A percentile compares a stretch with the other conserved stretches of the same genome.
phyloP scores from a whole-genome alignment of 1,284 basidiomycete genomes.

The Coniferiporia weirii region DNA sequence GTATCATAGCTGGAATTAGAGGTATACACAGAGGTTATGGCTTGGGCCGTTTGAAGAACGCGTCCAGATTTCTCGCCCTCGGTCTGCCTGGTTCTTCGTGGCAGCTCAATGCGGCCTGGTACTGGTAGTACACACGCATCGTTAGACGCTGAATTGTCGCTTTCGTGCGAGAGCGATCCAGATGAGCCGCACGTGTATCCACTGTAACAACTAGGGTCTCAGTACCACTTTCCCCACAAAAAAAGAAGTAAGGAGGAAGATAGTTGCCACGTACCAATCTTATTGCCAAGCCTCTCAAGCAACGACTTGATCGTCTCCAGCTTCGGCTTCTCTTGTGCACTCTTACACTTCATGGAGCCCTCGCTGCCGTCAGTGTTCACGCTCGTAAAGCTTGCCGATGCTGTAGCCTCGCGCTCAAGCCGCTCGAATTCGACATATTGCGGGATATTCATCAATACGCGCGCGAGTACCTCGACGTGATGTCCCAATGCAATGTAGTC shows the following conservation, averaged over 20 bases:
- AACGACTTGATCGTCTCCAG: constrained; percentile 42
- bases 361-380: background rate
- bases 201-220: constrained; percentile 32
- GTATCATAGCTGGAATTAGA: too few relatives aligned
- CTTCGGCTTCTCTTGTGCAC: constrained; percentile 27
- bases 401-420: constrained; percentile 22
- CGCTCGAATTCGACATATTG: constrained; percentile 49
- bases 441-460: constrained; percentile 51
- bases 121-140: constrained; percentile 60
- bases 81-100: too few relatives aligned
- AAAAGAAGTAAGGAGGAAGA: background rate
- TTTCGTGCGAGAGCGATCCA: constrained; percentile 68
- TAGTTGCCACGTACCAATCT: constrained; percentile 46
- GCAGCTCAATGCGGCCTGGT: constrained; percentile 16
- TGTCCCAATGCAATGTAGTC: constrained; percentile 55
- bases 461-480: constrained; percentile 48
- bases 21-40: too few relatives aligned
- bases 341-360: constrained; percentile 27
- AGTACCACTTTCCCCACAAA: background rate
- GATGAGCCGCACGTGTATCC: constrained; percentile 64
- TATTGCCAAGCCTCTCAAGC: constrained; percentile 51
- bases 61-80: too few relatives aligned
- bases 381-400: constrained; percentile 7
- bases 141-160: constrained; percentile 56
- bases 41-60: too few relatives aligned